phyloP scores from a whole-genome alignment of 495 filamentous ascomycete species.

The Evernia prunastri region DNA sequence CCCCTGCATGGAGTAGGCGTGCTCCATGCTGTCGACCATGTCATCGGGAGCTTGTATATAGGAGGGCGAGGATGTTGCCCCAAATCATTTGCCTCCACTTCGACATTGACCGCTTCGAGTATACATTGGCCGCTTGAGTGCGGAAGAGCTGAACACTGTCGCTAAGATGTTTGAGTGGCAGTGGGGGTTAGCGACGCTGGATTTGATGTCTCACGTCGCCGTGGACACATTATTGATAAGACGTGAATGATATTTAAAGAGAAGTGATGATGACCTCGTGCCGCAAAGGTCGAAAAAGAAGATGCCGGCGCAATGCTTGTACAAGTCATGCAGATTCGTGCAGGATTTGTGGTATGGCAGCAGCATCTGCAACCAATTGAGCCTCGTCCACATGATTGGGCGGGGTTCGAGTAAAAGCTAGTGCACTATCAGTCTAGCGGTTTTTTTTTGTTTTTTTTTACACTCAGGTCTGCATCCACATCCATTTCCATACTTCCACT shows the following conservation, averaged over 20 bases:
- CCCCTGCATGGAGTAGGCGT: slow-evolving; percentile 24
- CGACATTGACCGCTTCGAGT: slow-evolving; percentile 25
- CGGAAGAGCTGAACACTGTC: slow-evolving; percentile 16
- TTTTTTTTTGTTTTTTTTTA: no score
- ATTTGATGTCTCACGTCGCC: slow-evolving; percentile 13
- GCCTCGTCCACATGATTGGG: slow-evolving; percentile 17
- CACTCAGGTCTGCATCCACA: neutral
- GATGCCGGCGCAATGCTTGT: slow-evolving; percentile 24
- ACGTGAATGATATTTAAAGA: neutral
- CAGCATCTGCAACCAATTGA: slow-evolving; percentile 22
- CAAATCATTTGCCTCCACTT: slow-evolving; percentile 20
- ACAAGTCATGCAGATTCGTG: slow-evolving; percentile 27
- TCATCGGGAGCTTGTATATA: slow-evolving; percentile 17
- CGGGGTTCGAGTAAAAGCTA: slow-evolving; percentile 19
- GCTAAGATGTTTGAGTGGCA: slow-evolving; percentile 8
- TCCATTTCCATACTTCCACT: no score
- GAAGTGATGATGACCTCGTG: neutral
- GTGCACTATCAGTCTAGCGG: neutral
- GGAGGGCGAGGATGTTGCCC: slow-evolving; percentile 18
- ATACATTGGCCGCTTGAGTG: slow-evolving; percentile 7
- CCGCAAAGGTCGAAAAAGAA: neutral
- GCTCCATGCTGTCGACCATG: slow-evolving; percentile 27
- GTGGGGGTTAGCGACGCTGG: neutral
- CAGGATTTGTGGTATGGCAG: slow-evolving; percentile 20
- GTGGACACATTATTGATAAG: slow-evolving; percentile 11